Base-by-base conservation (phyloP, 2,329 filamentous ascomycete genomes). In the Venturia pyrina region DNA sequence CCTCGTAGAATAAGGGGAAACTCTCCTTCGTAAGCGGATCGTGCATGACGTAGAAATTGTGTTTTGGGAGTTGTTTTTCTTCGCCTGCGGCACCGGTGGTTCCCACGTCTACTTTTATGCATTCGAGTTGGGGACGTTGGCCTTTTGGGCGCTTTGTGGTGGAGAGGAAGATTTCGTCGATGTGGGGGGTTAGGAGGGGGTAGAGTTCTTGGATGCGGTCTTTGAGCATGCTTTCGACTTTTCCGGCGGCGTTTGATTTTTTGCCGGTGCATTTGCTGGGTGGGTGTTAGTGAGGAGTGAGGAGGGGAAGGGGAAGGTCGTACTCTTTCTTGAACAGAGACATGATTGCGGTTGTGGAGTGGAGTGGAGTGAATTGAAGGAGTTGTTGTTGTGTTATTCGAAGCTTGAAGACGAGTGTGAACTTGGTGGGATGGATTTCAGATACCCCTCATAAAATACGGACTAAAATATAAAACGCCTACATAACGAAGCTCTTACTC, bases 181-280 rank as follows among this genome's bases (percentile, higher is more conserved):
- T 53, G 48, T 53, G 48, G 6, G 48, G 48, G 48, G 48, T 53
- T 13, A 53, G 48, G 48, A 53, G 48, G 21, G 48, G 48, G 21
- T 53, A 53, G 48, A 53, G 48, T 53, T 53, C 48, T 53, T 53
- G 21, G 48, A 53, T 53, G 48, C 48, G 48, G 48, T 53, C 48
- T 53, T 53, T 53, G 48, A 53, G 48, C 48, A 53, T 53, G 8
- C 10, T 15, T 53, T 53, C 48, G 48, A 53, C 48, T 53, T 53
- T 53, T 53, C 48, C 48, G 48, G 48, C 48, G 48, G 48, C 48
- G 48, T 53, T 53, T 10, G 48, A 53, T 53, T 53, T 53, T 53
- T 53, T 53, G 21, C 48, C 48, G 2, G 48, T 53, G 48, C 48
- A 53, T 53, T 53, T 53, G 21, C 48, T 53, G 48, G 8, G 48